These are phyloP conservation scores for Coemansia sp. DNA, from an alignment of 192 early-diverging fungal species.

Conservation along the genomic window DNA sequence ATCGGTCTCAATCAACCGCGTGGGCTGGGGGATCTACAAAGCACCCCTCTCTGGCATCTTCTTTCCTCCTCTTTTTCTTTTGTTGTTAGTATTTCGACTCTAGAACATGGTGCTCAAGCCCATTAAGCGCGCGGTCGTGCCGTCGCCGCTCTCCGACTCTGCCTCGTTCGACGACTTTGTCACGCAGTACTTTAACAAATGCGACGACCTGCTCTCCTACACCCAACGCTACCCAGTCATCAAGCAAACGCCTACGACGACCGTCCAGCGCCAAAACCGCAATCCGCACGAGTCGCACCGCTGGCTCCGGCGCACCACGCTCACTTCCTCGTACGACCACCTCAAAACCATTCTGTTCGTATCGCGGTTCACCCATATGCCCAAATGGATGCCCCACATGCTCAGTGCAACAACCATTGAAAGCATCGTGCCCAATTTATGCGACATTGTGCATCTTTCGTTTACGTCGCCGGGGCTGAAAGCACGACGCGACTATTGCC, in stretches of 20 bases:
- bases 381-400: conserved; percentile 36
- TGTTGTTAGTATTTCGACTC: too few relatives aligned
- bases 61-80: neutral
- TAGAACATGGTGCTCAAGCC: conserved; percentile 34
- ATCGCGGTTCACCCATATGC: conserved; percentile 19
- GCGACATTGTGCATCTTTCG: conserved; percentile 18
- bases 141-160: conserved; percentile 32
- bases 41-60: neutral
- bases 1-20: too few relatives aligned
- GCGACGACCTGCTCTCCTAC: conserved; percentile 47
- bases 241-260: conserved; percentile 11
- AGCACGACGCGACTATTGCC: conserved; percentile 43
- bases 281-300: conserved; percentile 44
- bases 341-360: conserved; percentile 24
- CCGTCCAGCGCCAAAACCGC: conserved; percentile 44
- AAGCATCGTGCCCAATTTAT: conserved; percentile 32
- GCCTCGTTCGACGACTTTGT: conserved; percentile 33
- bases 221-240: conserved; percentile 36
- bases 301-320: conserved; percentile 34
- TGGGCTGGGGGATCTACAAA: too few relatives aligned
- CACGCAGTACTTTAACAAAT: conserved; percentile 50
- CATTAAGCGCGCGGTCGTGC: conserved; percentile 24
- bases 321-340: conserved; percentile 24
- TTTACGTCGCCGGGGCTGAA: conserved; percentile 32
- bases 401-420: conserved; percentile 11